Conservation (phyloP, 306 rosid species). For the Alnus glutinosa region DNA sequence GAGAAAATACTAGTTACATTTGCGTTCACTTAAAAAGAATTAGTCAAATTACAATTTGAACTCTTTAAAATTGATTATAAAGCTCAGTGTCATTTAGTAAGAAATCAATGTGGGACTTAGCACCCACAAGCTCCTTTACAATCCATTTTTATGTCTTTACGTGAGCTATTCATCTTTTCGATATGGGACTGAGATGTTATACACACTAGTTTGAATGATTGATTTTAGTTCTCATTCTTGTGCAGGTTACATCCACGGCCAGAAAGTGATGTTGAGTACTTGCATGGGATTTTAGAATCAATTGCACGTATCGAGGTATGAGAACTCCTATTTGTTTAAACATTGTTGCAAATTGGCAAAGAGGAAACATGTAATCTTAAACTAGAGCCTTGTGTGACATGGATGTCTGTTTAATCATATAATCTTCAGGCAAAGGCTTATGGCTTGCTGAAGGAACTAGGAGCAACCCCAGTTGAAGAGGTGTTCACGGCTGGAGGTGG, state of each 20-base stretch:
- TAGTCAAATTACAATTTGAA: no score
- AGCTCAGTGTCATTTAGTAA: no score
- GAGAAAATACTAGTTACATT: no score
- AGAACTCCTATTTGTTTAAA: constrained; percentile 2
- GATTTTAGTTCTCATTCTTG: constrained; percentile 8
- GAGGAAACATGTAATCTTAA: neutral
- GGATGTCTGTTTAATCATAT: constrained; percentile 6
- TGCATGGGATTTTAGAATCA: constrained; percentile 90
- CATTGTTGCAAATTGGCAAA: neutral
- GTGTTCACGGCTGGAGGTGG: constrained; percentile 90
- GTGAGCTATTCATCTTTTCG: no score
- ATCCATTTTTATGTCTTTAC: no score
- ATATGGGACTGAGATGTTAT: no score
- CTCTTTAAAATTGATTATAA: no score
- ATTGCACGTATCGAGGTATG: constrained; percentile 91
- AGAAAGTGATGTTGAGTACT: constrained; percentile 63
- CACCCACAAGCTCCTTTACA: no score
- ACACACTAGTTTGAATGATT: no score
- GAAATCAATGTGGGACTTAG: no score
- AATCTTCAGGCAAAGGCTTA: constrained; percentile 72
- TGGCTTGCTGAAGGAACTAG: constrained; percentile 64
- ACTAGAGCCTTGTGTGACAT: constrained; percentile 21
- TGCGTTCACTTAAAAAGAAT: no score
- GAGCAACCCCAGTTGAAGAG: constrained; percentile 71
- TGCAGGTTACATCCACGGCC: constrained; percentile 87